phyloP scores from a whole-genome alignment of 768 basidiomycete genomes.

The Daedalea quercina region DNA sequence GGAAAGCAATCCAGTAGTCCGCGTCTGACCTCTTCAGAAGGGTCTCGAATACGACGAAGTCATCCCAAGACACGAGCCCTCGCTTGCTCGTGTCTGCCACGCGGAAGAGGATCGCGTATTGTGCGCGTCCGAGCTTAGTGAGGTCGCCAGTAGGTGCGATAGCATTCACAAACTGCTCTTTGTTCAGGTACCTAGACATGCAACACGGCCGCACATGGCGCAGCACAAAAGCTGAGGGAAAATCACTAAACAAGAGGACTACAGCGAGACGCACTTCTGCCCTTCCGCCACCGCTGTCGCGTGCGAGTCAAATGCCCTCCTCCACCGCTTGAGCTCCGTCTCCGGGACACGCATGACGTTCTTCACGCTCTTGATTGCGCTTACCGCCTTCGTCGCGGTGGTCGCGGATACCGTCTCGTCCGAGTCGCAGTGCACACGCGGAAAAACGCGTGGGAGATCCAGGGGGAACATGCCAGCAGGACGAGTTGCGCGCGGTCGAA shows the following conservation, averaged over 20 bases:
- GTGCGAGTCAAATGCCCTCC: slow-evolving; percentile 78
- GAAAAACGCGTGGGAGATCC: slow-evolving; percentile 34
- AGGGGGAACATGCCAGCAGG: slow-evolving; percentile 19
- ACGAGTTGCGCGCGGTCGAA: not conserved
- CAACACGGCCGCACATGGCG: not conserved
- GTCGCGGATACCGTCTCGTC: slow-evolving; percentile 27
- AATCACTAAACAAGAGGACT: not conserved
- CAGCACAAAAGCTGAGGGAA: too few relatives aligned
- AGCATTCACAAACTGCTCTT: slow-evolving; percentile 88
- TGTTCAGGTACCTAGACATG: slow-evolving; percentile 68
- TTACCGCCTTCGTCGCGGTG: slow-evolving; percentile 36
- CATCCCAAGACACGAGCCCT: slow-evolving; percentile 86
- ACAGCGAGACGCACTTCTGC: slow-evolving; percentile 62
- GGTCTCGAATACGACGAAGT: slow-evolving; percentile 94
- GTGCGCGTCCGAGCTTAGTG: slow-evolving; percentile 77
- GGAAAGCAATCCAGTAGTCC: slow-evolving; percentile 95
- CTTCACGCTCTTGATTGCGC: slow-evolving; percentile 57
- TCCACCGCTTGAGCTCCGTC: slow-evolving; percentile 84
- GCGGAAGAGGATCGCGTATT: slow-evolving; percentile 86
- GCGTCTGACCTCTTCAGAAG: slow-evolving; percentile 91
- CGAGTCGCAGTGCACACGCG: slow-evolving; percentile 51
- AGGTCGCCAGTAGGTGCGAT: slow-evolving; percentile 87
- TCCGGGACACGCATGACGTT: slow-evolving; percentile 68
- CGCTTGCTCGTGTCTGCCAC: slow-evolving; percentile 77
- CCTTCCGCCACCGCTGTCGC: slow-evolving; percentile 67